Evolutionary conservation across 176 grass and related monocot genomes (phyloP).

Genomic region (Rhynchospora breviuscula): DNA sequence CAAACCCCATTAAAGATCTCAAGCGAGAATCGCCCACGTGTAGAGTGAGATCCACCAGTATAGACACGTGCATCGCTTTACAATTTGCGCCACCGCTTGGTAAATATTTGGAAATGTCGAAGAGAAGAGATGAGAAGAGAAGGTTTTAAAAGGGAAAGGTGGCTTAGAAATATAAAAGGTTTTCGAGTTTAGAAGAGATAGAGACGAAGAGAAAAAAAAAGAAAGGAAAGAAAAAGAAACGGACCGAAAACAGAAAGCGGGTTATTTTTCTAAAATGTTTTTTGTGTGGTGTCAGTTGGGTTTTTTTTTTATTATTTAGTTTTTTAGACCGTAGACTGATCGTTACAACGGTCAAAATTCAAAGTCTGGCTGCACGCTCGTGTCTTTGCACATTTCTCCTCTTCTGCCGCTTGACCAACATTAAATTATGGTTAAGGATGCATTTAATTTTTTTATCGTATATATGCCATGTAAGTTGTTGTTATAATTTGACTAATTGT

Average conservation of each 20-base stretch:
- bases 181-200: not conserved
- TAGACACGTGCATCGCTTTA: constrained; percentile 14
- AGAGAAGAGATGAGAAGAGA: not conserved
- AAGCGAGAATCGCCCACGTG: constrained; percentile 1
- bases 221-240: not conserved
- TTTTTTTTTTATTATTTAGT: not conserved
- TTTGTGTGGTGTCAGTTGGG: not conserved
- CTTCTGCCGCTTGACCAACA: not conserved
- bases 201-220: not conserved
- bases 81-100: not conserved
- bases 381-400: not conserved
- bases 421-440: not conserved
- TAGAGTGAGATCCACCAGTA: not conserved
- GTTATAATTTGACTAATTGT: no score
- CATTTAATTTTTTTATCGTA: no score
- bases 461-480: no score
- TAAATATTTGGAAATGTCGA: not conserved
- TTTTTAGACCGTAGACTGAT: not conserved
- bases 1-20: constrained; percentile 10
- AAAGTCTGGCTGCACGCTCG: constrained; percentile 2
- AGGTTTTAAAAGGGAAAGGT: constrained; percentile 22
- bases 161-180: not conserved
- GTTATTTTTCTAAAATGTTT: not conserved
- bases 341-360: constrained; percentile 18
- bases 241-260: not conserved